Percentiles rank a stretch among this genome's conserved stretches.
These are phyloP conservation scores for Tulasnella sp. DNA, from an alignment of 768 basidiomycete species.

Conservation along the genomic window DNA sequence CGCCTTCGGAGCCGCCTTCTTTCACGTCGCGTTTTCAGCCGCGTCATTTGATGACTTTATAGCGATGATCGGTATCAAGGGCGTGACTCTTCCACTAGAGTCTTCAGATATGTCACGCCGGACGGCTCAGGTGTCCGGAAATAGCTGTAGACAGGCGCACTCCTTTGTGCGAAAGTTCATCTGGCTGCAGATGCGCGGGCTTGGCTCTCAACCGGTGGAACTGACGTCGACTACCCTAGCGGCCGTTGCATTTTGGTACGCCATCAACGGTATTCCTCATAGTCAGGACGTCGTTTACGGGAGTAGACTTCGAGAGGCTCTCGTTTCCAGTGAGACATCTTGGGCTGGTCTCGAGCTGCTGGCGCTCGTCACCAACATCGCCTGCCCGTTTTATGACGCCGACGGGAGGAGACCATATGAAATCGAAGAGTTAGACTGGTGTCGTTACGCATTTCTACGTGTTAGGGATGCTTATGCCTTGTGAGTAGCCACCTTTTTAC, in stretches of 20 bases:
- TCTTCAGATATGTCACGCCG: background rate
- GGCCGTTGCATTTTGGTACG: background rate
- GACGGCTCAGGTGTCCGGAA: background rate
- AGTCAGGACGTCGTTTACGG: background rate
- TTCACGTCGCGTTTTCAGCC: background rate
- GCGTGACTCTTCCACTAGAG: background rate
- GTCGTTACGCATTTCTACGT: background rate
- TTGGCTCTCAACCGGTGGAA: background rate
- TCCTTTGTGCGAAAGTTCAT: background rate
- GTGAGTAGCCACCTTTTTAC: background rate
- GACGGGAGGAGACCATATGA: background rate
- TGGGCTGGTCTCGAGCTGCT: background rate
- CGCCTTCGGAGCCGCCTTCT: background rate
- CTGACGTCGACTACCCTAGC: background rate
- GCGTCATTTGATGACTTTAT: background rate
- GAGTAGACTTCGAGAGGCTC: background rate
- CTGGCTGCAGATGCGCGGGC: background rate
- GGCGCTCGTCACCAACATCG: background rate
- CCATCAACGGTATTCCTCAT: background rate
- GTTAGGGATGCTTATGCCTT: background rate
- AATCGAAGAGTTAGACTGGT: background rate
- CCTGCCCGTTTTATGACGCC: background rate
- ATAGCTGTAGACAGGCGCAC: background rate
- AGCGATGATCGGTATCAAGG: background rate
- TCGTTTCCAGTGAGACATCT: background rate